Evolutionary conservation across 805 yeast genomes (phyloP), one percentile per base, ranked within the genome.

Genomic region (Pichia nakasei): DNA sequence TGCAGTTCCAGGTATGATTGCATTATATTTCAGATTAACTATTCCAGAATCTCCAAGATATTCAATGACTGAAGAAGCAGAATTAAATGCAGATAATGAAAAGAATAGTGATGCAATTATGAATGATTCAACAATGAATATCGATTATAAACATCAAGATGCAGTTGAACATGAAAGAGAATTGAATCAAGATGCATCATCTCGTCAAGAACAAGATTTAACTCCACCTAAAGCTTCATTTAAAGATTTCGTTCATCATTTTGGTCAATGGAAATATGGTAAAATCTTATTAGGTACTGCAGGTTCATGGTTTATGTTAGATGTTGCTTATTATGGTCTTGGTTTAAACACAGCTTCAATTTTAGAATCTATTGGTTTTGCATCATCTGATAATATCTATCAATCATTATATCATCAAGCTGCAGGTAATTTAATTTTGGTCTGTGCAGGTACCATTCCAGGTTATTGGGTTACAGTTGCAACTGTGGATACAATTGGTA

Each of bases 11-110:
- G 96, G 95, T 64, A 54, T 72, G 52, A 65, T 82, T 61, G 94
- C 95, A 37, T 75, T 85, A 55, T 88, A 88, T 73, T 88, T 77
- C 73, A 85, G 96, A 76, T 76, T 87, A 67, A 87, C 95, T 53
- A 88, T 85, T 63, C 95, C 95, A 53, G 96, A 85, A 73, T 85
- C 95, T 44, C 96, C 95, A 67, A 82, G 96, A 73, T 86, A 83
- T 70, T 70, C 87, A 40, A 73, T 86, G 61, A 95, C 84, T 62
- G 83, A 83, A 47, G 65, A 73, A 43, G 74, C 73, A 53, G 77
- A 76, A 53, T 68, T 73, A 43, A 73, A 68, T 52, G 65, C 71
- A 57, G 81, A 73, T 48, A 67, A 73, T 15, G 17, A 12, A 29
- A 29, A 29, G 18, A 29, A 29, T 6, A 29, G 17, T 29, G 17